Base-by-base conservation (phyloP, 495 filamentous ascomycete species). In the Tuber aestivum region DNA sequence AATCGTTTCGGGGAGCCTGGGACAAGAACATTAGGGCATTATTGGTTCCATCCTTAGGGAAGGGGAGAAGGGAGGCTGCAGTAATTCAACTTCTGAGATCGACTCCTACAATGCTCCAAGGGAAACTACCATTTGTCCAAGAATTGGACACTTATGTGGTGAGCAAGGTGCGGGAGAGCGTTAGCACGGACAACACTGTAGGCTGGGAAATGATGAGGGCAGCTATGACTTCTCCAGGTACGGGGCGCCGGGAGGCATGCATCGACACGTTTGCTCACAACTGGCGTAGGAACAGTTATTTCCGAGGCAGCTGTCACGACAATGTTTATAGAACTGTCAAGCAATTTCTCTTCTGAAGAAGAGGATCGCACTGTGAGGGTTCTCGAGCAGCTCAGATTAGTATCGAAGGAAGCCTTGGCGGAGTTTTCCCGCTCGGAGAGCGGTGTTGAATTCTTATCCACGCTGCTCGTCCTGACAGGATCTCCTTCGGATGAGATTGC, bases 401-500 rank as follows among this genome's bases (percentile, higher is more conserved):
- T 88, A 27, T 83, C 83, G 32, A 82, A 78, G 27, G 79, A 84
- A 27, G 84, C 84, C 38, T 86, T 86, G 0, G 76, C 79, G 20
- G 81, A 79, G 10, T 87, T 88, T 65, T 84, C 86, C 42, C 81
- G 80, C 44, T 86, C 87, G 2, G 69, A 82, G 16, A 73, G 87
- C 76, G 89, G 89, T 23, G 86, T 87, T 6, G 85, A 86, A 65
- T 75, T 92, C 70, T 83, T 90, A 23, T 87, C 86, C 40, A 87
- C 86, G 68, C 79, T 93, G 14, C 82, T 92, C 0, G 87, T 86
- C 70, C 83, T 92, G 12, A 84, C 87, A 32, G 89, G 92, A 72
- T 88, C 87, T 16, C 73, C 86, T 9, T 84, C 87, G 41, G 88
- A 90, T 32, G 85, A 86, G n/a, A 78, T 91, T 23, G 84, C 88